phyloP scores from a whole-genome alignment of 345 rosid species.

The Boechera divaricarpa region DNA sequence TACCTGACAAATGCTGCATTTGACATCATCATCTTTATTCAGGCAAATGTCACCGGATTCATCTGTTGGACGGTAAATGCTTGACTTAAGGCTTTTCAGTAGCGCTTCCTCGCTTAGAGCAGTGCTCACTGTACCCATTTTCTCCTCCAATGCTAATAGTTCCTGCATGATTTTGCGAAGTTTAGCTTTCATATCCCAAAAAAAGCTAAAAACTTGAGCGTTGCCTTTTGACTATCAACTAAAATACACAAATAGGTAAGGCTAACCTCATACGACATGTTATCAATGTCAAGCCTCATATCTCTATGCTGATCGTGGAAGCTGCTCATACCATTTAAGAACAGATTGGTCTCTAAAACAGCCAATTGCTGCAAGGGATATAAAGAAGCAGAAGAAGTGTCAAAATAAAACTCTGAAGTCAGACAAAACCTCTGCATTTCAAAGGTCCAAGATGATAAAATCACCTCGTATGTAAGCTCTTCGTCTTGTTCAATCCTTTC shows the following conservation, averaged over 20 bases:
- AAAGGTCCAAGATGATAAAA: conserved; percentile 15
- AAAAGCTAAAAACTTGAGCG: neutral
- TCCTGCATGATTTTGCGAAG: conserved; percentile 57
- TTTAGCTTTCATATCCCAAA: conserved; percentile 8
- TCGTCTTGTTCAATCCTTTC: conserved; percentile 90
- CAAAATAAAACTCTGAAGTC: conserved; percentile 14
- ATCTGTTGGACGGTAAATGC: conserved; percentile 47
- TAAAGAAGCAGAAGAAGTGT: neutral
- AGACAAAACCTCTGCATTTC: conserved; percentile 22
- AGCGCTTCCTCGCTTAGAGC: conserved; percentile 88
- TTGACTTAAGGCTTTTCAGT: conserved; percentile 62
- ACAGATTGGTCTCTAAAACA: conserved; percentile 77
- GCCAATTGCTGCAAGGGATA: conserved; percentile 75
- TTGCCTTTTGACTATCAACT: neutral
- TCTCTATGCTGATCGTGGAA: conserved; percentile 89
- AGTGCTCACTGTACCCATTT: conserved; percentile 96
- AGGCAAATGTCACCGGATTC: conserved; percentile 17
- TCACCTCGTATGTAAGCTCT: conserved; percentile 81
- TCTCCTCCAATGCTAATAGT: conserved; percentile 91
- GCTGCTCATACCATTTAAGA: conserved; percentile 63
- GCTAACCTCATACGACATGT: conserved; percentile 96
- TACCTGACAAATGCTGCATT: conserved; percentile 97
- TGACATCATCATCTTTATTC: conserved; percentile 55
- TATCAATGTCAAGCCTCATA: conserved; percentile 96
- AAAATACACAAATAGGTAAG: conserved; percentile 1